Evolutionary conservation across 2,329 filamentous ascomycete genomes (phyloP).

Genomic region (Alternaria gansuensis): DNA sequence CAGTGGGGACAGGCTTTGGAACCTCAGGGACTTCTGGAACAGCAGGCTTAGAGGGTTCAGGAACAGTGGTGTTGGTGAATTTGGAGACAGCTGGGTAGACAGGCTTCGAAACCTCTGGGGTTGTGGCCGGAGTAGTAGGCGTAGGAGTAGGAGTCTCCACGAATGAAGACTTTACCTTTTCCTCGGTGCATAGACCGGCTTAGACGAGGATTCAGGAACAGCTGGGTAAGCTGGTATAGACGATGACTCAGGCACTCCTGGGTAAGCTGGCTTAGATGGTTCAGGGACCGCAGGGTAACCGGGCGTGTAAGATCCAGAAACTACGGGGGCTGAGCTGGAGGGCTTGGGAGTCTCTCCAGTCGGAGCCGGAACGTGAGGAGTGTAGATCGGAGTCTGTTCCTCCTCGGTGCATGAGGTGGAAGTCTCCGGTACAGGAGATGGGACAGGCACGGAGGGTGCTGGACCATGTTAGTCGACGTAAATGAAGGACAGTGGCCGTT

Average conservation of each 20-base stretch:
- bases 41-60: slow-evolving; percentile 12
- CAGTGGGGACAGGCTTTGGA: neutral
- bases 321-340: slow-evolving; percentile 18
- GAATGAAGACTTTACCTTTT: no score
- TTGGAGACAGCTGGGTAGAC: neutral
- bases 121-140: neutral
- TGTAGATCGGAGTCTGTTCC: slow-evolving; percentile 66
- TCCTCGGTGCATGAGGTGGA: slow-evolving; percentile 80
- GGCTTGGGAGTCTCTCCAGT: slow-evolving; percentile 21
- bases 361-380: slow-evolving; percentile 30
- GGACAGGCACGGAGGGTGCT: slow-evolving; percentile 37
- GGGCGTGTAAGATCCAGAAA: slow-evolving; percentile 16
- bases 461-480: slow-evolving; percentile 22
- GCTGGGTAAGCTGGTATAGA: slow-evolving; percentile 37
- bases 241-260: slow-evolving; percentile 30
- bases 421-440: slow-evolving; percentile 64
- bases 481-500: neutral
- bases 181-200: slow-evolving; percentile 30
- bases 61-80: slow-evolving; percentile 1
- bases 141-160: neutral
- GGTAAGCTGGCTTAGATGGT: slow-evolving; percentile 29
- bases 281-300: slow-evolving; percentile 17
- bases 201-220: slow-evolving; percentile 20
- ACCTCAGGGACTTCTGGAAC: neutral
- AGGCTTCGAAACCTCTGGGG: slow-evolving; percentile 67